Conservation (phyloP, 148 eudicot genomes). For the Rhododendron williamsianum region DNA sequence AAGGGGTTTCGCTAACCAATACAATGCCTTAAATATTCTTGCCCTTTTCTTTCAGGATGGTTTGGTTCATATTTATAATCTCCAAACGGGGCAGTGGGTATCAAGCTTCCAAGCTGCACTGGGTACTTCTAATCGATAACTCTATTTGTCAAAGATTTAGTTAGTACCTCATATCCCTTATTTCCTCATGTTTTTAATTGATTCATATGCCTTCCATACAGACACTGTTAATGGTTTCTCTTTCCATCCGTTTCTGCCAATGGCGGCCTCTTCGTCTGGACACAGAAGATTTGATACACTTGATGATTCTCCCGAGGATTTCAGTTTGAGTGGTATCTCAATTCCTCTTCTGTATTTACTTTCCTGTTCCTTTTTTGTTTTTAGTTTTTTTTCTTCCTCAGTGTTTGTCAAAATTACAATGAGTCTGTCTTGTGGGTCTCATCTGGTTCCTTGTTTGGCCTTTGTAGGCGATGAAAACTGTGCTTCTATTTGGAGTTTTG, state of each 20-base stretch:
- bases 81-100: constrained; percentile 93
- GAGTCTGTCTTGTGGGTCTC: neutral
- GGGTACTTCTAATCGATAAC: constrained; percentile 35
- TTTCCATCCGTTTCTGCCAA: constrained; percentile 87
- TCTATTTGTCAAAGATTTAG: neutral
- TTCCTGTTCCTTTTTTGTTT: neutral
- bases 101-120: constrained; percentile 90
- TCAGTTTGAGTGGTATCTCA: constrained; percentile 49
- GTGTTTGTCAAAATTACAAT: neutral
- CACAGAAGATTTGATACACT: constrained; percentile 69
- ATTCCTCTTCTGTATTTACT: neutral
- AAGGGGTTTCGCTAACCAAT: neutral
- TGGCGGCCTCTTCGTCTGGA: constrained; percentile 94
- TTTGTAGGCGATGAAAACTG: constrained; percentile 71
- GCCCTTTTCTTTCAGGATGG: constrained; percentile 59
- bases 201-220: constrained; percentile 25
- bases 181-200: neutral
- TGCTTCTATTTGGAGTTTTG: constrained; percentile 73
- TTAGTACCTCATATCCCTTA: neutral
- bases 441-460: constrained; percentile 9
- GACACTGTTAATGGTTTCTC: constrained; percentile 90
- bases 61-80: constrained; percentile 82
- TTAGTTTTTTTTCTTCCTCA: neutral
- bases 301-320: constrained; percentile 54
- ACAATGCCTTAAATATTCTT: neutral